phyloP scores from a whole-genome alignment of 768 basidiomycete species.

The Rhizopogon vesiculosus region DNA sequence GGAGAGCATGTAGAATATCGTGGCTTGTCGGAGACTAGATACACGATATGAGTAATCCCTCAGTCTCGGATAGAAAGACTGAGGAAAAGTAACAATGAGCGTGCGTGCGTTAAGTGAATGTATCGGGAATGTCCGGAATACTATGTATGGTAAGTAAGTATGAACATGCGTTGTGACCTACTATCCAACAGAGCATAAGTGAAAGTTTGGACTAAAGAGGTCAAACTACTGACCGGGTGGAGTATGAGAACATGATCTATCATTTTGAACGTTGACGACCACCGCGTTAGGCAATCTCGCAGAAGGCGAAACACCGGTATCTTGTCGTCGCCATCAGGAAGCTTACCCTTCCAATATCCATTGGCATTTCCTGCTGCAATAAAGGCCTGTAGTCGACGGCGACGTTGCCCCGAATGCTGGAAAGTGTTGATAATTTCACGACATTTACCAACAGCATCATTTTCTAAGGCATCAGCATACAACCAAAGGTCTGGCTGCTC shows the following conservation, averaged over 20 bases:
- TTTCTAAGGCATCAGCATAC: constrained; percentile 17
- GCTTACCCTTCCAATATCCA: constrained; percentile 5
- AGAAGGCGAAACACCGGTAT: constrained; percentile 17
- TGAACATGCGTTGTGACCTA: no score
- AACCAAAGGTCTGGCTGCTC: no score
- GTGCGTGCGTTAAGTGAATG: no score
- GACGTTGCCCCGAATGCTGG: constrained; percentile 20
- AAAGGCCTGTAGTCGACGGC: constrained; percentile 17
- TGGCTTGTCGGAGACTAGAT: no score
- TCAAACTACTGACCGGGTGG: constrained; percentile 22
- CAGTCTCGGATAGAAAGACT: no score
- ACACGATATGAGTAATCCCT: no score
- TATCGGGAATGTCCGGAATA: no score
- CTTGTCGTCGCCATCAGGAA: constrained; percentile 4
- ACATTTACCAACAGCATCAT: constrained; percentile 19
- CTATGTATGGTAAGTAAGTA: no score
- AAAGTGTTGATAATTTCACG: constrained; percentile 26
- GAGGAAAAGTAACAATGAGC: no score
- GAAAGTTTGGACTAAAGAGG: neutral
- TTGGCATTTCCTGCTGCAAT: constrained; percentile 23
- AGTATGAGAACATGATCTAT: constrained; percentile 28
- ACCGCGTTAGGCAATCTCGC: constrained; percentile 28
- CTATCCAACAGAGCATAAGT: no score
- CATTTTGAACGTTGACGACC: constrained; percentile 34
- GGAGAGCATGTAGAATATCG: no score